Evolutionary conservation across 139 green algal genomes (phyloP), one percentile per base, ranked within the genome.

Genomic region (Volvox africanus): DNA sequence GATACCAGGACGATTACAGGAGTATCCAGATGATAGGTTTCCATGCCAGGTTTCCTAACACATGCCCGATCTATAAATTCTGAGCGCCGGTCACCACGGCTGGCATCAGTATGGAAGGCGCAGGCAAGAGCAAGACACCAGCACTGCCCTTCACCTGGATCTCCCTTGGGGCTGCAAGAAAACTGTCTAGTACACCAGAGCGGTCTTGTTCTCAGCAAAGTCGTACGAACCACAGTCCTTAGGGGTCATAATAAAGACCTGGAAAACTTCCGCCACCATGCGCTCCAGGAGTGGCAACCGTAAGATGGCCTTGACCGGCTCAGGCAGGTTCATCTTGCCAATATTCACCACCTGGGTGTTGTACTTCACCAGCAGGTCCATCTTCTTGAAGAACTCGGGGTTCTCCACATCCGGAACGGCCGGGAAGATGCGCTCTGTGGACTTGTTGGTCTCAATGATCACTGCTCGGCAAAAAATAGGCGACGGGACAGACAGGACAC

Each of bases 381-480:
- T 94, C 86, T 86, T 84, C 81, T 90, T 84, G 92, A 98, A 98
- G 95, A 99, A 99, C 83, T 97, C 92, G 80, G 97, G 97, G 95
- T 97, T 76, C 92, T 98, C 94, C 1, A 96, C 88, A 76, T 98
- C 96, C 0, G 94, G 88, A 44, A 99, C 98, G 90, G 97, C 96
- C 20, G 98, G 98, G 96, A 99, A 99, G 92, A 99, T 97, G 82
- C 98, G 95, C 36, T 95, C 96, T 13, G 97, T 99, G 50, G 97
- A 98, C 86, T 98, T 99, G 97, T 99, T 99, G 55, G 98, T 99
- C 97, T 99, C 97, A 75, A 99, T 97, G 94, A 99, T 99, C 26
- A 99, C 86, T 90, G 86, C 71, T 1, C 44, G 44, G 44, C 44
- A 55, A 5, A 55, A 55, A 9, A 55, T 14, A 55, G 44, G 44